These are phyloP conservation scores for Isabelozyma pseudorhagii DNA, from an alignment of 805 yeast genomes.

Conservation along the genomic window DNA sequence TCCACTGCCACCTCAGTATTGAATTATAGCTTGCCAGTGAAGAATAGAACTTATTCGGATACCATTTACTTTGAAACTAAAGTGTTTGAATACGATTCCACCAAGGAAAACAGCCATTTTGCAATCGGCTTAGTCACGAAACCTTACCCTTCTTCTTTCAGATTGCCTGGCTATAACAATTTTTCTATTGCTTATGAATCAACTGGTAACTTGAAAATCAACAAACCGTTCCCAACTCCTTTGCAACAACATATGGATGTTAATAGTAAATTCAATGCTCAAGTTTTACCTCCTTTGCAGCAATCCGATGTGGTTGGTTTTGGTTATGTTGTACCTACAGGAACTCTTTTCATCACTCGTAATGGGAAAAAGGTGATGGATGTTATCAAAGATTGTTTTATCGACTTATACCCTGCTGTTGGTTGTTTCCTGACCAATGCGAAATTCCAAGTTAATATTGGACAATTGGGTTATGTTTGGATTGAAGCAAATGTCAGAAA, in stretches of 20 bases:
- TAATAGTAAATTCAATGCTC: constrained; percentile 41
- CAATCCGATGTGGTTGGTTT: constrained; percentile 57
- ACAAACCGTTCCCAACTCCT: constrained; percentile 56
- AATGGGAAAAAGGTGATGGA: constrained; percentile 55
- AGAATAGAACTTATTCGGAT: constrained; percentile 29
- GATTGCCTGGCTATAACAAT: constrained; percentile 70
- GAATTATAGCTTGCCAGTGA: constrained; percentile 37
- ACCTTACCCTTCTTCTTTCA: constrained; percentile 67
- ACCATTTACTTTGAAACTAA: constrained; percentile 62
- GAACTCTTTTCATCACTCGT: constrained; percentile 52
- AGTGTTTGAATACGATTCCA: constrained; percentile 28
- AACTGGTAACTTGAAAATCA: constrained; percentile 65
- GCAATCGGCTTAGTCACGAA: constrained; percentile 66
- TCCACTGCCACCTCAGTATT: constrained; percentile 38
- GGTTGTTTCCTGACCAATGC: constrained; percentile 48
- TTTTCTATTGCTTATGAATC: constrained; percentile 74
- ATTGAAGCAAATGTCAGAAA: constrained; percentile 52
- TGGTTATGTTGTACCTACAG: constrained; percentile 47
- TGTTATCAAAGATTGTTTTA: constrained; percentile 45
- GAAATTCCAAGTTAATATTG: constrained; percentile 40
- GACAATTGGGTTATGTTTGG: constrained; percentile 46
- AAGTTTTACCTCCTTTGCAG: constrained; percentile 47
- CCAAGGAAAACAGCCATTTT: constrained; percentile 45
- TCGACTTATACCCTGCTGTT: constrained; percentile 52
- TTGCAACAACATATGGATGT: constrained; percentile 40